phyloP scores from a whole-genome alignment of 805 yeast species.

The Myxozyma monticola region DNA sequence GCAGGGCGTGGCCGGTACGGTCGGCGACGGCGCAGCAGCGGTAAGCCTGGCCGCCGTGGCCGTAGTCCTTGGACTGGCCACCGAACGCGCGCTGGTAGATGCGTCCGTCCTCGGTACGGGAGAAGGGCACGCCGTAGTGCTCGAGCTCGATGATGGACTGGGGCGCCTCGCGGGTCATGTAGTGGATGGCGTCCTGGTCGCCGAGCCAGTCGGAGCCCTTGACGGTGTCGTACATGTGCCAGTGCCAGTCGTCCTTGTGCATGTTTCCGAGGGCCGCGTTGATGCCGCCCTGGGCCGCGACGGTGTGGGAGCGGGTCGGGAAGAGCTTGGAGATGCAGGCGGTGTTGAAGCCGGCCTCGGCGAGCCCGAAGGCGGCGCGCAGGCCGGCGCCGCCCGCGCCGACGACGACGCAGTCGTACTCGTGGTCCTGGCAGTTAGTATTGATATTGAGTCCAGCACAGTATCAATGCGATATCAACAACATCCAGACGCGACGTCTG shows the following conservation, averaged over 20 bases:
- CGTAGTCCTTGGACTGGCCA: slow-evolving; percentile 92
- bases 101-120: slow-evolving; percentile 94
- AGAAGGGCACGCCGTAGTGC: slow-evolving; percentile 97
- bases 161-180: slow-evolving; percentile 98
- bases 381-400: slow-evolving; percentile 99
- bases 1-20: slow-evolving; percentile 96
- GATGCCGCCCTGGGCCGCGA: slow-evolving; percentile 99
- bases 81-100: slow-evolving; percentile 99
- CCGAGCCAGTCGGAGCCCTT: slow-evolving; percentile 99
- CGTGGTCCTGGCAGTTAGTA: slow-evolving; percentile 61
- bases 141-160: slow-evolving; percentile 92
- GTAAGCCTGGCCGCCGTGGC: slow-evolving; percentile 99
- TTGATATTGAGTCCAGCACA: no score
- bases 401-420: slow-evolving; percentile 94
- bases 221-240: slow-evolving; percentile 99
- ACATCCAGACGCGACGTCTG: no score
- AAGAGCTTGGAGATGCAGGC: slow-evolving; percentile 96
- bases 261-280: slow-evolving; percentile 98
- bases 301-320: slow-evolving; percentile 98
- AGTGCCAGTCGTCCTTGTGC: slow-evolving; percentile 98
- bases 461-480: no score
- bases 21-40: slow-evolving; percentile 99
- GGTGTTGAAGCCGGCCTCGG: slow-evolving; percentile 94
- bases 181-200: slow-evolving; percentile 98
- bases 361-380: slow-evolving; percentile 97